These are phyloP conservation scores for Gynandropsis gynandra DNA, from an alignment of 345 rosid genomes.

Conservation along the genomic window DNA sequence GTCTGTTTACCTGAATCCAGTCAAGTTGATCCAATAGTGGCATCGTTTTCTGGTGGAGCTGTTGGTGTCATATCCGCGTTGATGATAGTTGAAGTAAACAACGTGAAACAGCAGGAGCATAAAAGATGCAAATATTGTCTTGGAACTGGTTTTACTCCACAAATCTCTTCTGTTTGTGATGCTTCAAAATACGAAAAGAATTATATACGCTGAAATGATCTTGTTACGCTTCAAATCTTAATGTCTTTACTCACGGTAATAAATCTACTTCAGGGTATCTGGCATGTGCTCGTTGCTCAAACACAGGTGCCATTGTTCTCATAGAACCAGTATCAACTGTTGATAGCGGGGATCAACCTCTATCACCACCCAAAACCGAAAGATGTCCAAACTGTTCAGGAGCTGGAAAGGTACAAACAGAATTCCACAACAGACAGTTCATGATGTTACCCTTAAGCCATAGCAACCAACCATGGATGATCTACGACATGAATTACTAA, in stretches of 20 bases:
- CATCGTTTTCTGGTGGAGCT: slow-evolving; percentile 97
- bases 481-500: too few relatives aligned
- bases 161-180: slow-evolving; percentile 3
- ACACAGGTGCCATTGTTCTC: slow-evolving; percentile 67
- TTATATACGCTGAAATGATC: too few relatives aligned
- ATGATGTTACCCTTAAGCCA: not conserved
- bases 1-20: slow-evolving; percentile 36
- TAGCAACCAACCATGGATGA: too few relatives aligned
- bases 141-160: slow-evolving; percentile 63
- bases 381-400: slow-evolving; percentile 96
- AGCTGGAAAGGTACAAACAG: slow-evolving; percentile 68
- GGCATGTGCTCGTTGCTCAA: slow-evolving; percentile 94
- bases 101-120: slow-evolving; percentile 85
- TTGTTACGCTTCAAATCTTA: too few relatives aligned
- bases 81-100: slow-evolving; percentile 97
- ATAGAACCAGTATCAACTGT: slow-evolving; percentile 58
- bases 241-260: slow-evolving; percentile 6
- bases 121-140: slow-evolving; percentile 98
- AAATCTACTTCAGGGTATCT: slow-evolving; percentile 65
- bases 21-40: slow-evolving; percentile 94
- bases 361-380: slow-evolving; percentile 57
- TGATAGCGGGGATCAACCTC: slow-evolving; percentile 41
- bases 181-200: not conserved
- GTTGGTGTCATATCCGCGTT: slow-evolving; percentile 93
- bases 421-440: not conserved